Conservation (phyloP, 2,329 filamentous ascomycete genomes). For the Graphilbum ipis-grandicollis region DNA sequence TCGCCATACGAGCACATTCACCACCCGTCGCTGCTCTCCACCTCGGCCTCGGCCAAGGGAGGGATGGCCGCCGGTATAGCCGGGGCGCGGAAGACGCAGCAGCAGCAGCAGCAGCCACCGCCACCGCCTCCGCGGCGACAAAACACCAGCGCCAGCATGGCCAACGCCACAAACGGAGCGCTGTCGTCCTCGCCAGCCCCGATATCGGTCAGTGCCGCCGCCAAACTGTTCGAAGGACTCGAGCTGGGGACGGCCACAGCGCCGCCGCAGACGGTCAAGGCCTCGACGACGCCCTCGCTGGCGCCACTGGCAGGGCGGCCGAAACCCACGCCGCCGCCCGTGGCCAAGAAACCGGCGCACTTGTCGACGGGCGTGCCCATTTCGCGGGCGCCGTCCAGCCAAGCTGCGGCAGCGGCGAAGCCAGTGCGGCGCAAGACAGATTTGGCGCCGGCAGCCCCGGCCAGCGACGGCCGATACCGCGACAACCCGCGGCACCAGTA, state of each 20-base stretch:
- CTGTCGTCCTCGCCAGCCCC: too few relatives aligned
- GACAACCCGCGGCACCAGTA: too few relatives aligned
- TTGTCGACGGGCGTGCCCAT: conserved; percentile 19
- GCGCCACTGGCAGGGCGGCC: conserved; percentile 7
- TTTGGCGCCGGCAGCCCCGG: neutral
- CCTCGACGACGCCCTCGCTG: conserved; percentile 12
- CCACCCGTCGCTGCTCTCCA: conserved; percentile 27
- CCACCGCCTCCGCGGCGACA: too few relatives aligned
- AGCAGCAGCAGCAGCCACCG: too few relatives aligned
- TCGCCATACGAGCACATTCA: conserved; percentile 42
- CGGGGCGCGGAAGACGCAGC: conserved; percentile 23
- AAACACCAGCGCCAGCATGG: neutral
- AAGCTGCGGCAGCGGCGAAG: neutral
- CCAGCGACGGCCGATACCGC: neutral
- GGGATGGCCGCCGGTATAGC: conserved; percentile 4
- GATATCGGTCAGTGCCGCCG: neutral
- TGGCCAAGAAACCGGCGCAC: conserved; percentile 47
- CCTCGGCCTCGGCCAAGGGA: conserved; percentile 23
- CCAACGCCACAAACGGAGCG: neutral
- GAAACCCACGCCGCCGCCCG: conserved; percentile 30
- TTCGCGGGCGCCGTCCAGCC: neutral
- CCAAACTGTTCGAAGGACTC: neutral
- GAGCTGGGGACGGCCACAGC: conserved; percentile 1
- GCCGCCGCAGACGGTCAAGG: conserved; percentile 14
- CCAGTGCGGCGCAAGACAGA: conserved; percentile 4